Conservation (phyloP, 2,329 filamentous ascomycete genomes). For the Lizonia empirigonia region DNA sequence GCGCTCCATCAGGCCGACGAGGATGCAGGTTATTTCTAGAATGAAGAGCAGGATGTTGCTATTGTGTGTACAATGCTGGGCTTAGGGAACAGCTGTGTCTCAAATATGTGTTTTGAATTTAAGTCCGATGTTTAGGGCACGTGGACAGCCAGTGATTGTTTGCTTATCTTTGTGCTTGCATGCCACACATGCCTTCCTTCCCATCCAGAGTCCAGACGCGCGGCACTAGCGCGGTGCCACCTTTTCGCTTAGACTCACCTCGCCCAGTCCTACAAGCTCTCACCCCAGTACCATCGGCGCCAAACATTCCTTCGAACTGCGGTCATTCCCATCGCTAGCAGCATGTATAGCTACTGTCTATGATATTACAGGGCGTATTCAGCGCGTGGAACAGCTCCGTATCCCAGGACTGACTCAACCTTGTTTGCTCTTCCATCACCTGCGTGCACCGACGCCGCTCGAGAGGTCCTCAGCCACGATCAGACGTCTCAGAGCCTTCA, state of each 20-base stretch:
- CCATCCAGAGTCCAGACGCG: not conserved
- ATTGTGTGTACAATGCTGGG: not conserved
- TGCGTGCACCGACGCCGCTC: slow-evolving; percentile 4
- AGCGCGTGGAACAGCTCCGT: not conserved
- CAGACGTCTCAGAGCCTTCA: not conserved
- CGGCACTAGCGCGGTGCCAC: slow-evolving; percentile 10
- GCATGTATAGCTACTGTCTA: not conserved
- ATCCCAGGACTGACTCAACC: not conserved
- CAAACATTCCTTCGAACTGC: not conserved
- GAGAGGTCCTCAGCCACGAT: slow-evolving; percentile 1
- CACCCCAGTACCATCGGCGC: not conserved
- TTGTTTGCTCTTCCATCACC: slow-evolving; percentile 1
- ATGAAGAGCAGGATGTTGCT: not conserved
- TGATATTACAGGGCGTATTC: not conserved
- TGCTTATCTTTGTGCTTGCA: not conserved
- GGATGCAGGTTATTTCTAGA: slow-evolving; percentile 3
- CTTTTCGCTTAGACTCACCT: slow-evolving; percentile 4
- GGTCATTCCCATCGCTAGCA: slow-evolving; percentile 1
- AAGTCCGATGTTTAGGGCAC: not conserved
- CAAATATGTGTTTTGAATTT: not conserved
- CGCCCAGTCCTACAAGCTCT: not conserved
- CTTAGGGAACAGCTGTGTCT: not conserved
- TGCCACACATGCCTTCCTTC: slow-evolving; percentile 3
- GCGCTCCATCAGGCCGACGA: slow-evolving; percentile 7
- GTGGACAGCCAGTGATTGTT: too few species aligned